Evolutionary conservation across 768 basidiomycete species (phyloP), one percentile per base, ranked within the genome.

Genomic region (Amanita brunnescens): DNA sequence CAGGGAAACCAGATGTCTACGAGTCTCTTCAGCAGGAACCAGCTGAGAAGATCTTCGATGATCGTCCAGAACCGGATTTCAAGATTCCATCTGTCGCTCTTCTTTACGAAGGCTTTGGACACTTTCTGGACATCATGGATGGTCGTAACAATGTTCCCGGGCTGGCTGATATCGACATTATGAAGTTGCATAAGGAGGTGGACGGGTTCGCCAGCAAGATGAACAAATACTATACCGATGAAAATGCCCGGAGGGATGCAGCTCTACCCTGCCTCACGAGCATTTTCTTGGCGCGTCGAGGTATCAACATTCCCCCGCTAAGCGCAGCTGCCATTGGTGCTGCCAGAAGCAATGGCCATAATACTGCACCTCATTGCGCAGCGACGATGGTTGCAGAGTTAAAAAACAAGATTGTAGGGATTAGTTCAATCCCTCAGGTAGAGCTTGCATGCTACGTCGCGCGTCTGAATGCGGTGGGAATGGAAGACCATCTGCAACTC

Each of bases 21-120:
- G 18, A 48, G 46, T 3, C 13, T 5, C 20, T 56, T 8, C 54
- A 58, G 43, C 2, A 12, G 14, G 13, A 51, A 16, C 20, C 38
- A 13, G 32, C 37, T 32, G 45, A 61, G 52, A 57, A 37, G 51
- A 51, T 61, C 34, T 51, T 59, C 3, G 58, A 61, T 46, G 60
- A 62, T 49, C 55, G 60, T 35, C 60, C 60, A 41, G 9, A 12
- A 13, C 56, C 58, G 10, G 61, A 62, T 50, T 16, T 20, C 42
- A 18, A 47, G 8, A 34, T 46, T 46, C 53, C 58, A 26, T 56
- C 56, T 20, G 29, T 59, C 14, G 24, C 58, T 13, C 55, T 60
- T 41, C 60, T 61, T 20, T 62, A 60, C 47, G 52, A 52, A 39
- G 57, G 55, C 10, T 62, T 62, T 45, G 61, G 61, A 9, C 54